Evolutionary conservation across 495 filamentous ascomycete genomes (phyloP).

Genomic region (Jackrogersella multiformis): DNA sequence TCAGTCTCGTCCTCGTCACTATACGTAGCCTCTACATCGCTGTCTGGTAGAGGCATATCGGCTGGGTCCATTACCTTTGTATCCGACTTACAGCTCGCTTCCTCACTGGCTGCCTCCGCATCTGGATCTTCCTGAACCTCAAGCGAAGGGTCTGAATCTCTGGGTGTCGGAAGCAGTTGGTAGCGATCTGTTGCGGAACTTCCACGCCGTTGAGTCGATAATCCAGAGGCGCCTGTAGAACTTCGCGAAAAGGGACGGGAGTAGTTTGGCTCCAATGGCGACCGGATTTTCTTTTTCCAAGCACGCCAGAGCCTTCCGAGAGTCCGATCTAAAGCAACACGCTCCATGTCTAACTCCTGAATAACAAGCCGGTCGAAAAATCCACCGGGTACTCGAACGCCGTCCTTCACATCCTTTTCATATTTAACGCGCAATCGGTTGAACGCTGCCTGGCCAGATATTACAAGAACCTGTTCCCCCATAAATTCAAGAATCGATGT

Average conservation of each 20-base stretch:
- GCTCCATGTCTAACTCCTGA: slow-evolving; percentile 92
- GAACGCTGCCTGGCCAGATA: slow-evolving; percentile 90
- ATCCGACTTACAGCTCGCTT: slow-evolving; percentile 42
- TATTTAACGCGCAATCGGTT: slow-evolving; percentile 67
- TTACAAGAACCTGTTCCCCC: slow-evolving; percentile 85
- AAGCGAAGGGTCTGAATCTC: slow-evolving; percentile 26
- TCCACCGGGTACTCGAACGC: slow-evolving; percentile 49
- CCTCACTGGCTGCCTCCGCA: slow-evolving; percentile 4
- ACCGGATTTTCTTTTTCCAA: slow-evolving; percentile 86
- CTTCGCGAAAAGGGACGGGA: slow-evolving; percentile 53
- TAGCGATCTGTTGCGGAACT: slow-evolving; percentile 45
- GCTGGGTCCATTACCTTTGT: slow-evolving; percentile 64
- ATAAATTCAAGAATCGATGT: slow-evolving; percentile 94
- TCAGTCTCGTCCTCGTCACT: slow-evolving; percentile 67
- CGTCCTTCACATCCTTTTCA: slow-evolving; percentile 61
- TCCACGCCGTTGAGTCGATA: slow-evolving; percentile 49
- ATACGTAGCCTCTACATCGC: slow-evolving; percentile 69
- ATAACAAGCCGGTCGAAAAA: slow-evolving; percentile 74
- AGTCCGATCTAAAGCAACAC: slow-evolving; percentile 85
- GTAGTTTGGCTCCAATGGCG: slow-evolving; percentile 52
- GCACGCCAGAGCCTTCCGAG: slow-evolving; percentile 91
- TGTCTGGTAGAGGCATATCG: slow-evolving; percentile 67
- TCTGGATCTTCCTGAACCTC: slow-evolving; percentile 17
- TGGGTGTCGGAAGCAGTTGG: slow-evolving; percentile 13
- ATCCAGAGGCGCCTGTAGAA: slow-evolving; percentile 41